Evolutionary conservation across 2,329 filamentous ascomycete species (phyloP), one percentile per base, ranked within the genome.

Genomic region (Botrytis paeoniae): DNA sequence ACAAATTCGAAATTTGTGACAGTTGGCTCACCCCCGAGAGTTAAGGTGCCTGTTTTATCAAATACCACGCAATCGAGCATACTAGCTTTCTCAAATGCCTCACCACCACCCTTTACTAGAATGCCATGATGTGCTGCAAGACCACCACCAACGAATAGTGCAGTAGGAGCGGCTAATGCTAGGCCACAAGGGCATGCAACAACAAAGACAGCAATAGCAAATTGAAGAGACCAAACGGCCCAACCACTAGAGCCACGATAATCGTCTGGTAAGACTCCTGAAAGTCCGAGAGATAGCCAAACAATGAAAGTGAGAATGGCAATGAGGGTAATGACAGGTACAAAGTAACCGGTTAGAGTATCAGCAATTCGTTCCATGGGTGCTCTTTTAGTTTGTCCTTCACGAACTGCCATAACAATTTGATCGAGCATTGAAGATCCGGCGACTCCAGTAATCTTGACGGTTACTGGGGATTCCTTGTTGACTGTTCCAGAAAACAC

Each of bases 381-480:
- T 0, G 93, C 92, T 37, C 91, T 87, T 78, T 88, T 90, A 4
- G 92, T 91, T 81, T 95, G 92, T 4, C 93, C 93, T 81, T 95
- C 92, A 20, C 92, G 88, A 5, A 95, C 92, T 7, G 91, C 89
- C 68, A 89, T 86, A 75, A 95, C 92, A 74, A 95, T 95, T 77
- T 93, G 89, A 81, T 95, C 93, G 6, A 95, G 85, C 91, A 95
- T 92, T 0, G 92, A 94, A 22, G 86, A 86, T 5, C 92, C 92
- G 0, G 88, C 86, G 1, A 88, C 85, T 18, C 89, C 89, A 0
- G 88, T 92, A 60, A 94, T 86, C 61, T 86, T 85, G 39, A 93
- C 84, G 16, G 88, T 85, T 25, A 94, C 81, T 0, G 91, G 86
- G 0, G 85, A 81, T 9, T 86, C 89, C 78, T 91, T 91, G 82